Evolutionary conservation across 2,329 filamentous ascomycete species (phyloP), one percentile per base, ranked within the genome.

Genomic region (Beauveria sp.): DNA sequence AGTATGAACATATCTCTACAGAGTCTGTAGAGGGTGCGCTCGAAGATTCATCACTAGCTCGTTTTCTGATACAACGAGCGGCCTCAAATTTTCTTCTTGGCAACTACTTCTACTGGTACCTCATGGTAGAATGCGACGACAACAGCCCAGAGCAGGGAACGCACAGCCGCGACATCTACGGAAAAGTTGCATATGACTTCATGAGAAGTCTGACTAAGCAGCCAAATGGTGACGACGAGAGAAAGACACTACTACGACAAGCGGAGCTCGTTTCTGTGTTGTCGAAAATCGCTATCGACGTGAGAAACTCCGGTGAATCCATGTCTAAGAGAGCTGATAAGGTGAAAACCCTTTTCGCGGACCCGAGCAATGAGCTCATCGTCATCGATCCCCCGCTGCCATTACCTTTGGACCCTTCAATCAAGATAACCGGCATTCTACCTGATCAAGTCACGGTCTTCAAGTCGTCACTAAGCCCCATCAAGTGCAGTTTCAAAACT

Each of bases 61-160:
- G 84, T 26, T 99, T 99, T 70, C 80, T 99, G 3, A 94, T 99
- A 61, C 85, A 89, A 1, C 85, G 94, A 41, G 96, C 94, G 3
- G 89, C 90, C 16, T 86, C 88, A 64, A 97, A 96, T 70, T 90
- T 97, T 69, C 88, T 89, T 63, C 82, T 99, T 1, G 94, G 93
- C 34, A 99, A 96, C 71, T 96, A 96, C 75, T 85, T 99, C 59
- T 91, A 97, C 72, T 99, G 94, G 94, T 99, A 97, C 73, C 81
- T 99, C 2, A 97, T 97, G 87, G 94, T 99, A 1, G 96, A 99
- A 75, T 96, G 92, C 67, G 91, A 96, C 67, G 93, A 97, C 71
- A 79, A 81, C 62, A 92, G 89, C 65, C 85, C 86, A 3, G 88
- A 91, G 48, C 90, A 92, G 67, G 82, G 86, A 24, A 80, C 84